Evolutionary conservation across 2,329 filamentous ascomycete species (phyloP).

Genomic region (Rachicladosporium sp.): DNA sequence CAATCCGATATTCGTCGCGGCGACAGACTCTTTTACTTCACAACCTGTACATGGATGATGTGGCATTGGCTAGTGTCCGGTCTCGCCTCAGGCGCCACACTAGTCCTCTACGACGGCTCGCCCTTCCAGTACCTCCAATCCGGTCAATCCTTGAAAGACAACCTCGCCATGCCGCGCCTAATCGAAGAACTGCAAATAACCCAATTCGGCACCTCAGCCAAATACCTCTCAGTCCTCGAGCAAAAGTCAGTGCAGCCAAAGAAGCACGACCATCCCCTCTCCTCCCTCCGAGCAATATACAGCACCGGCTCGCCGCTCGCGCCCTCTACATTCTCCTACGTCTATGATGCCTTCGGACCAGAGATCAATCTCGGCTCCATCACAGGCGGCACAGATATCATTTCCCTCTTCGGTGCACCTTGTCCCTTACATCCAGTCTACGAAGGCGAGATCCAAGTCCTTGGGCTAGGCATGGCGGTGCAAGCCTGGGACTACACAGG

Average conservation of each 20-base stretch:
- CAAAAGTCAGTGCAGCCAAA: constrained; percentile 55
- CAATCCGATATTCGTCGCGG: constrained; percentile 66
- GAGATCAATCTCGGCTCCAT: constrained; percentile 83
- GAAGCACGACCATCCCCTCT: constrained; percentile 43
- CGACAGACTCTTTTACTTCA: constrained; percentile 82
- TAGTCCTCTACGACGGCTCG: constrained; percentile 85
- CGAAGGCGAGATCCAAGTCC: constrained; percentile 38
- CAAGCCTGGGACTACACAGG: constrained; percentile 41
- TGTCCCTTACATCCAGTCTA: constrained; percentile 44
- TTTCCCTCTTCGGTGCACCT: constrained; percentile 83
- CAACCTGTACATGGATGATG: constrained; percentile 98
- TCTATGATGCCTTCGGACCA: constrained; percentile 70
- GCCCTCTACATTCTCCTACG: constrained; percentile 82
- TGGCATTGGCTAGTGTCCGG: constrained; percentile 94
- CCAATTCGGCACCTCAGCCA: constrained; percentile 89
- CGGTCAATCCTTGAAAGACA: constrained; percentile 46
- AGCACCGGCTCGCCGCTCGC: constrained; percentile 87
- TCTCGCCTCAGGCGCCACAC: constrained; percentile 67
- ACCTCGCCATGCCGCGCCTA: constrained; percentile 70
- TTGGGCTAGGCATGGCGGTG: constrained; percentile 40
- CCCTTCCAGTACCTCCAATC: constrained; percentile 53
- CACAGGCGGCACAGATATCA: constrained; percentile 91
- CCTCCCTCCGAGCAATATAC: constrained; percentile 68
- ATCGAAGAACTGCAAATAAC: constrained; percentile 73
- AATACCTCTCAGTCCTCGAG: constrained; percentile 84